phyloP scores from a whole-genome alignment of 1,139 yeast species.

The Taiozyma sp. region DNA sequence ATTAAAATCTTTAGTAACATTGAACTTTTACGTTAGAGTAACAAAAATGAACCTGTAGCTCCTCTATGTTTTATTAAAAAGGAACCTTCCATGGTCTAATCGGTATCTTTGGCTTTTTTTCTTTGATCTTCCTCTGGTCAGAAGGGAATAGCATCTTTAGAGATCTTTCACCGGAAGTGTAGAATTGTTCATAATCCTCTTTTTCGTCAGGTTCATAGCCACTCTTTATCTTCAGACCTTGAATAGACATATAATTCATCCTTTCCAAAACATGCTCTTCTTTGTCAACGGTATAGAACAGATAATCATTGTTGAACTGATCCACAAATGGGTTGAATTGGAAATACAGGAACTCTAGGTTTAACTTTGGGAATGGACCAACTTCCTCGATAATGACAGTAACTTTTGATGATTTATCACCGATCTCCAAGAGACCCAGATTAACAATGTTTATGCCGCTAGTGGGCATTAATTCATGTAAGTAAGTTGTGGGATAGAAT shows the following conservation, averaged over 20 bases:
- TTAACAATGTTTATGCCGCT: slow-evolving; percentile 46
- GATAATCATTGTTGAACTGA: slow-evolving; percentile 2
- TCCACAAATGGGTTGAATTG: slow-evolving; percentile 35
- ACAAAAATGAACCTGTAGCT: not conserved
- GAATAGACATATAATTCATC: slow-evolving; percentile 2
- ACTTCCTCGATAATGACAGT: slow-evolving; percentile 53
- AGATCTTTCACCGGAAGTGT: slow-evolving; percentile 7
- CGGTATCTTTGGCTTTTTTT: not conserved
- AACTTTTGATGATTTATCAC: slow-evolving; percentile 32
- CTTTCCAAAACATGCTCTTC: slow-evolving; percentile 5
- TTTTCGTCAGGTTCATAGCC: not conserved
- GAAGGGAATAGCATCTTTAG: slow-evolving; percentile 12
- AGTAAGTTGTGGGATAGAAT: slow-evolving; percentile 48
- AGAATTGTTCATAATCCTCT: slow-evolving; percentile 1
- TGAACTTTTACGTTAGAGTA: not conserved
- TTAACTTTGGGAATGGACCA: slow-evolving; percentile 50
- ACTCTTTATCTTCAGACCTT: not conserved
- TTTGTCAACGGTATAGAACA: slow-evolving; percentile 4
- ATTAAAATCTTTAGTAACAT: not conserved
- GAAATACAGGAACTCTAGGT: slow-evolving; percentile 51
- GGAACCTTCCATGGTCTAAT: slow-evolving; percentile 15
- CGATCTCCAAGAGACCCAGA: slow-evolving; percentile 40
- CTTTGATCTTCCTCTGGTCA: slow-evolving; percentile 9
- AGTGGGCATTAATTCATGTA: slow-evolving; percentile 52
- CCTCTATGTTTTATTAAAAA: slow-evolving; percentile 2